Percentiles rank a stretch among this genome's conserved stretches.
These are phyloP conservation scores for Fusarium gaditjirri DNA, from an alignment of 2,329 filamentous ascomycete genomes.

Conservation along the genomic window DNA sequence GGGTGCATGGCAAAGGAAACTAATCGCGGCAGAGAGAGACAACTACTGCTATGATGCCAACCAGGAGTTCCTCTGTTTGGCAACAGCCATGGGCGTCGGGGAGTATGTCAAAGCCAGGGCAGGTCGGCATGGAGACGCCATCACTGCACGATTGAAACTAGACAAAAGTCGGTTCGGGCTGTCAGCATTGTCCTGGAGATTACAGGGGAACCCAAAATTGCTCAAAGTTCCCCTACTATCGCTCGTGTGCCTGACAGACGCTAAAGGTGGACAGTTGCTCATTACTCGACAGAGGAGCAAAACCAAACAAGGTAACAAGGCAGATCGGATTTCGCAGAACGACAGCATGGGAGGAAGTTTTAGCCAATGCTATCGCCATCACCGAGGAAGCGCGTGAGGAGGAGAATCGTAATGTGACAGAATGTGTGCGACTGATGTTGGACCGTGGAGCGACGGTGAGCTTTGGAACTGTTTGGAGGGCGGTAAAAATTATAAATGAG, in stretches of 20 bases:
- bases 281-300: not conserved
- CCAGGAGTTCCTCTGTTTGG: not conserved
- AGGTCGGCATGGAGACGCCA: not conserved
- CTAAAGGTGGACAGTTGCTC: not conserved
- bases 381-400: accelerated
- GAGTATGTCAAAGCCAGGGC: not conserved
- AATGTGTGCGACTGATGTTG: conserved; percentile 3
- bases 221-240: not conserved
- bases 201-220: not conserved
- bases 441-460: not conserved
- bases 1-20: not conserved
- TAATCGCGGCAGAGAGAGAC: accelerated
- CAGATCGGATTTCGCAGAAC: accelerated
- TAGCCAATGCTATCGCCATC: not conserved
- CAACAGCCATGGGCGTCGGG: not conserved
- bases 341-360: not conserved
- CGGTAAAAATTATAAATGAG: not conserved
- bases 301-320: not conserved
- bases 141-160: not conserved
- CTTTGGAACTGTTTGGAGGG: not conserved
- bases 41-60: not conserved
- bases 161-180: not conserved
- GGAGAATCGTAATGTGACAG: not conserved
- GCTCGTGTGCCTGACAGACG: accelerated
- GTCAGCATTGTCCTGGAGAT: not conserved